phyloP scores from a whole-genome alignment of 345 rosid species.

The Luvunga scandens region DNA sequence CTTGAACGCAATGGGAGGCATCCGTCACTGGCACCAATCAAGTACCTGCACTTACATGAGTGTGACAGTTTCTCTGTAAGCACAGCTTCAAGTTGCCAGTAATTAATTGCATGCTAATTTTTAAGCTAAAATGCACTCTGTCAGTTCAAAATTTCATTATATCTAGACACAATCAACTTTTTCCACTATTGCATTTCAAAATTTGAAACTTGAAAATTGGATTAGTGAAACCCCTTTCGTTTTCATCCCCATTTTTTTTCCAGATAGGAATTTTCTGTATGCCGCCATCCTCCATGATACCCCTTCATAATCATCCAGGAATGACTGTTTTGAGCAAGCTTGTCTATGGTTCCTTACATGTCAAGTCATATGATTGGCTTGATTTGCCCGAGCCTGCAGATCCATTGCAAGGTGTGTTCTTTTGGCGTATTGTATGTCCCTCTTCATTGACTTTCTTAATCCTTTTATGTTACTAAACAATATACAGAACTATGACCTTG shows the following conservation, averaged over 20 bases:
- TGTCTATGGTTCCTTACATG: constrained; percentile 78
- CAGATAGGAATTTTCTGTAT: constrained; percentile 96
- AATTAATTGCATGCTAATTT: background rate
- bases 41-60: constrained; percentile 83
- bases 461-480: constrained; percentile 3
- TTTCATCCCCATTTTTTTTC: constrained; percentile 19
- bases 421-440: constrained; percentile 4
- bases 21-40: constrained; percentile 67
- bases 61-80: constrained; percentile 94
- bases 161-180: constrained; percentile 3
- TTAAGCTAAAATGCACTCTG: background rate
- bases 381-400: constrained; percentile 47
- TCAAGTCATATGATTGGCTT: constrained; percentile 87
- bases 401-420: constrained; percentile 59
- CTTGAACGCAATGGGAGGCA: constrained; percentile 65
- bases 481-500: background rate
- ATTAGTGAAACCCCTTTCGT: constrained; percentile 2
- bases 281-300: constrained; percentile 88
- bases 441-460: background rate
- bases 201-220: constrained; percentile 1
- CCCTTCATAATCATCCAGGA: constrained; percentile 97
- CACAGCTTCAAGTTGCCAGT: constrained; percentile 11
- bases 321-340: constrained; percentile 95
- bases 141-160: background rate
- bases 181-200: background rate